Base-by-base conservation (phyloP, 495 filamentous ascomycete species). In the Letharia lupina region DNA sequence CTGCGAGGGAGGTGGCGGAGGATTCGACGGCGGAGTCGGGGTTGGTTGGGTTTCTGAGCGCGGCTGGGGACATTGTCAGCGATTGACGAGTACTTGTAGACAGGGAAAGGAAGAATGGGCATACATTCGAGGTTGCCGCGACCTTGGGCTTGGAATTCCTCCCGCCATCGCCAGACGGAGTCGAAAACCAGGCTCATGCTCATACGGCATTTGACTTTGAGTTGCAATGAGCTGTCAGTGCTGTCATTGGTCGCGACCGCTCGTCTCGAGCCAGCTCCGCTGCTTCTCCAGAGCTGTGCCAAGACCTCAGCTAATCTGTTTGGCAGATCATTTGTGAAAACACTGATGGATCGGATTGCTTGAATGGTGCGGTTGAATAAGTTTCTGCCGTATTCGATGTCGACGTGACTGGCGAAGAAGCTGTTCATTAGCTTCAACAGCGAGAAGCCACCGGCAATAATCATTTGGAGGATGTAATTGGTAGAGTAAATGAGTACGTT, bases 151-250 rank as follows among this genome's bases (percentile, higher is more conserved):
- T 91, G 87, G 67, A 89, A 89, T 74, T 92, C 89, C 72, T 95
- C 91, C 65, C 92, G 82, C 92, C 92, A 97, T 63, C 91, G 86
- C 91, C 91, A 96, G 35, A 95, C 91, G 6, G 88, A 91, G 76
- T 97, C 92, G 73, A 88, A 96, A 4, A 97, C 89, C 10, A 96
- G 80, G 69, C 89, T 93, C 89, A 97, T 93, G 75, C 91, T 95
- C 84, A 93, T 92, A 13, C 92, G 84, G 71, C 90, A 94, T 64
- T 90, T 84, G 8, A 96, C 90, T 75, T 91, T 93, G 20, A 97
- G 79, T 75, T 92, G 86, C 60, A 97, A 73, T 45, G 78, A 80
- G 62, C 89, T 88, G 72, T 96, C 91, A 48, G 41, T 58, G 35
- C 47, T 50, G 52, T 18, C 61, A 13, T 45, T 91, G 84, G 60